Evolutionary conservation across 768 basidiomycete genomes (phyloP).

Genomic region (Mycena vitilis): DNA sequence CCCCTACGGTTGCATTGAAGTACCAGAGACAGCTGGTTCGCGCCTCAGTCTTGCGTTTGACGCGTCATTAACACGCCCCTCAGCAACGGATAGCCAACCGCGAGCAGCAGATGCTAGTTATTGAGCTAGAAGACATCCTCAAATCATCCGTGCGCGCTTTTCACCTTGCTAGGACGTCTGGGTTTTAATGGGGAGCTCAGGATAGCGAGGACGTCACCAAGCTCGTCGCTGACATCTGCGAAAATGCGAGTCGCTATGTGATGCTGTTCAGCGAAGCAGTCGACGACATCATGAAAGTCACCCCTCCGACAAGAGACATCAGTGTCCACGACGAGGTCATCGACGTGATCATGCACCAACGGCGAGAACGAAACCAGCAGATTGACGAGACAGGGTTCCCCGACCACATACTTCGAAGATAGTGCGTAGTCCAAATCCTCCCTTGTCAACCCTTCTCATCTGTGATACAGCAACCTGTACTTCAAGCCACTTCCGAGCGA

Average conservation of each 20-base stretch:
- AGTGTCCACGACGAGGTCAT: conserved; percentile 94
- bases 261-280: conserved; percentile 90
- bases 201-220: conserved; percentile 78
- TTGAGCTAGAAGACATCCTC: conserved; percentile 90
- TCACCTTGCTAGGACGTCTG: conserved; percentile 8
- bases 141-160: conserved; percentile 58
- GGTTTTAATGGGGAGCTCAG: conserved; percentile 50
- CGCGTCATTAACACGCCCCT: conserved; percentile 43
- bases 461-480: conserved; percentile 82
- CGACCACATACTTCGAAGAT: conserved; percentile 90
- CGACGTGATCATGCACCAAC: conserved; percentile 95
- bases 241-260: conserved; percentile 92
- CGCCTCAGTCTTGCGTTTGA: conserved; percentile 41
- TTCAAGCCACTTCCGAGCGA: conserved; percentile 88
- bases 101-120: conserved; percentile 87
- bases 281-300: conserved; percentile 80
- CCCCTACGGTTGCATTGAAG: conserved; percentile 64
- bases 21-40: conserved; percentile 89
- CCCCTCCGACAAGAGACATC: conserved; percentile 89
- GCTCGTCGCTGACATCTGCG: conserved; percentile 81
- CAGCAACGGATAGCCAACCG: conserved; percentile 95
- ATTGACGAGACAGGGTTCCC: conserved; percentile 88
- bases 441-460: conserved; percentile 32
- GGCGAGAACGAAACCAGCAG: conserved; percentile 88
- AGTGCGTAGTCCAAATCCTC: conserved; percentile 69